These are phyloP conservation scores for Lojkania enalia DNA, from an alignment of 2,329 filamentous ascomycete genomes.

Conservation along the genomic window DNA sequence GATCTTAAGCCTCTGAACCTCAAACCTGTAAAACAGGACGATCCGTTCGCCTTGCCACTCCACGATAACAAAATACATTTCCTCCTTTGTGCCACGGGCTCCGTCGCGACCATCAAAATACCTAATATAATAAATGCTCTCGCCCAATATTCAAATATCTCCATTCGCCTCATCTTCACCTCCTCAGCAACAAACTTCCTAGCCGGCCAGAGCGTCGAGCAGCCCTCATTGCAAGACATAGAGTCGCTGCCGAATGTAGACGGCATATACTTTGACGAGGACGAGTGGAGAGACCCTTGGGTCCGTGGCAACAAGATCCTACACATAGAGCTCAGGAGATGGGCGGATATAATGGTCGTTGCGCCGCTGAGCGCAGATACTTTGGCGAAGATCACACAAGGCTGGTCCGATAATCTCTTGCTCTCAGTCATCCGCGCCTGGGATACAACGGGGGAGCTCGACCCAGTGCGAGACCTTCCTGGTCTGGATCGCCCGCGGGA, in stretches of 20 bases:
- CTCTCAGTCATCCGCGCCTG: slow-evolving; percentile 78
- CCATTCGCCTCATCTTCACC: slow-evolving; percentile 85
- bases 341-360: slow-evolving; percentile 80
- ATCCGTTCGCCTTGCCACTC: slow-evolving; percentile 31
- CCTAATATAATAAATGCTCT: slow-evolving; percentile 58
- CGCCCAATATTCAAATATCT: slow-evolving; percentile 59
- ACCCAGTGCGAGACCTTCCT: slow-evolving; percentile 33
- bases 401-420: slow-evolving; percentile 77
- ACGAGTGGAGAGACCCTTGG: slow-evolving; percentile 85
- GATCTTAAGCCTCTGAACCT: slow-evolving; percentile 34
- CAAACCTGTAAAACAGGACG: slow-evolving; percentile 30
- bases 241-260: slow-evolving; percentile 70
- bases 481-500: slow-evolving; percentile 26
- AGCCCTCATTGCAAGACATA: slow-evolving; percentile 68
- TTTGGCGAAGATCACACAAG: slow-evolving; percentile 79
- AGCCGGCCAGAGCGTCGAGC: slow-evolving; percentile 72
- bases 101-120: slow-evolving; percentile 86
- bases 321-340: slow-evolving; percentile 84
- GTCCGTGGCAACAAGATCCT: slow-evolving; percentile 76
- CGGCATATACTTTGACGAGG: slow-evolving; percentile 77
- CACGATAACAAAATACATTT: slow-evolving; percentile 55
- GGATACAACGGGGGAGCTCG: slow-evolving; percentile 63
- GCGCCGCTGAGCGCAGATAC: slow-evolving; percentile 83
- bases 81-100: slow-evolving; percentile 68
- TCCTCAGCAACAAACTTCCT: slow-evolving; percentile 75